Evolutionary conservation across 371 early-diverging fungal genomes (phyloP), one percentile per base, ranked within the genome.

Genomic region (Rhizopus delemar): DNA sequence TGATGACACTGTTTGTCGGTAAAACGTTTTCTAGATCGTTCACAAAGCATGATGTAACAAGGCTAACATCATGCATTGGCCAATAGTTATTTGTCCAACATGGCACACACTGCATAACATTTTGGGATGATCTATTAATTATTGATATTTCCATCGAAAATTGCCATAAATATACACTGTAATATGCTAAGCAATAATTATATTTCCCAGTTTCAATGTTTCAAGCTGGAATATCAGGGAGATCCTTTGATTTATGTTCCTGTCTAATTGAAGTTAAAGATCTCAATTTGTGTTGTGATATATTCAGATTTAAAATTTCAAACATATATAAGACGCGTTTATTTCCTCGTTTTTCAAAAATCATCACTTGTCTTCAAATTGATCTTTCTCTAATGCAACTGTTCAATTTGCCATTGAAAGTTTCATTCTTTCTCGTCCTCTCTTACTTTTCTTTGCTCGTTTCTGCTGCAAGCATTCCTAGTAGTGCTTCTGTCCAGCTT

Each of bases 401-500:
- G 5, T n/a, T 43, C 6, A 15, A 15, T 15, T 13, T 15, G 43
- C 15, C 43, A 15, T n/a, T 43, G 13, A 43, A 43, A n/a, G 3
- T n/a, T 0, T 43, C n/a, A 6, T 6, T 43, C 43, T 43, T 43
- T 15, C n/a, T 43, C n/a, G 15, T 43, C 6, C n/a, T 43, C 43
- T 43, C 43, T 15, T 43, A 43, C 34, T 51, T 38, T 29, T 62
- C n/a, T 9, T 61, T 28, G 46, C 35, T 39, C 12, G 43, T 32
- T 41, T 56, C 31, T 54, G 51, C 59, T 29, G 50, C 46, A 3
- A 52, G 49, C 32, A 51, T 60, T 16, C 65, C 69, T 51, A 63
- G 60, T n/a, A 46, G 56, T 7, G 48, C 36, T 16, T 39, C 33
- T 22, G 63, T 69, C 3, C 29, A 72, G 41, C 56, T 72, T 29